Evolutionary conservation across 1,284 basidiomycete species (phyloP).

Genomic region (Trichosporon asahii): DNA sequence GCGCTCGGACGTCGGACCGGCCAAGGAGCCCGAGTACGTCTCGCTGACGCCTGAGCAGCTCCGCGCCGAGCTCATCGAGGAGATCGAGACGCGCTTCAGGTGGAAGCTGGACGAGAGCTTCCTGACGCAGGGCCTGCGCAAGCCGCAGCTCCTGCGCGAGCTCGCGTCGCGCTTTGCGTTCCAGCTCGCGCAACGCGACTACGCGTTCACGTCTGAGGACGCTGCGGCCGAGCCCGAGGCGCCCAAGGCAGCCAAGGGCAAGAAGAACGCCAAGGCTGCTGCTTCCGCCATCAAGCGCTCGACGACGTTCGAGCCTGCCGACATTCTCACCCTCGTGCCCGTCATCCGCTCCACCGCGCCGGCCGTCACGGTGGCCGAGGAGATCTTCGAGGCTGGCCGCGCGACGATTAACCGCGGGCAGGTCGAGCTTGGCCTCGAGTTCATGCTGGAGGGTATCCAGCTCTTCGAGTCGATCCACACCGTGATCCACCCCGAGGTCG

Average conservation of each 20-base stretch:
- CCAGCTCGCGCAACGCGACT: conserved; percentile 57
- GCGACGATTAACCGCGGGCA: conserved; percentile 56
- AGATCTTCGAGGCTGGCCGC: conserved; percentile 57
- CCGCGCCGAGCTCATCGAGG: conserved; percentile 47
- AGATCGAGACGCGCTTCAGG: conserved; percentile 55
- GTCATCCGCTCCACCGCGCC: conserved; percentile 57
- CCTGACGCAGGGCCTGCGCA: conserved; percentile 49
- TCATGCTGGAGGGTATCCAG: conserved; percentile 57
- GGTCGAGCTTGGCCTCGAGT: conserved; percentile 55
- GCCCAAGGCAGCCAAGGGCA: conserved; percentile 41
- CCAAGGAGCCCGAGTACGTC: conserved; percentile 51
- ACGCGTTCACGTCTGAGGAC: conserved; percentile 49
- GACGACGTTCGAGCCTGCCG: conserved; percentile 55
- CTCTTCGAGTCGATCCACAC: conserved; percentile 60
- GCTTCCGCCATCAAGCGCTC: conserved; percentile 24
- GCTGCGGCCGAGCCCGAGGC: conserved; percentile 27
- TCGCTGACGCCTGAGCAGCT: conserved; percentile 55
- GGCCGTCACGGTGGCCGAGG: conserved; percentile 55
- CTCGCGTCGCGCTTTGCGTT: conserved; percentile 56
- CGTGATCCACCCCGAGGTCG: conserved; percentile 59
- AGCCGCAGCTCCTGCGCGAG: conserved; percentile 56
- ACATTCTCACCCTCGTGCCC: conserved; percentile 57
- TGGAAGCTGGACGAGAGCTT: conserved; percentile 52
- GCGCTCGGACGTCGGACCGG: conserved; percentile 39
- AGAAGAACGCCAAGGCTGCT: conserved; percentile 38